Evolutionary conservation across 192 early-diverging fungal species (phyloP), one percentile per base, ranked within the genome.

Genomic region (Lunasporangiospora selenospora): DNA sequence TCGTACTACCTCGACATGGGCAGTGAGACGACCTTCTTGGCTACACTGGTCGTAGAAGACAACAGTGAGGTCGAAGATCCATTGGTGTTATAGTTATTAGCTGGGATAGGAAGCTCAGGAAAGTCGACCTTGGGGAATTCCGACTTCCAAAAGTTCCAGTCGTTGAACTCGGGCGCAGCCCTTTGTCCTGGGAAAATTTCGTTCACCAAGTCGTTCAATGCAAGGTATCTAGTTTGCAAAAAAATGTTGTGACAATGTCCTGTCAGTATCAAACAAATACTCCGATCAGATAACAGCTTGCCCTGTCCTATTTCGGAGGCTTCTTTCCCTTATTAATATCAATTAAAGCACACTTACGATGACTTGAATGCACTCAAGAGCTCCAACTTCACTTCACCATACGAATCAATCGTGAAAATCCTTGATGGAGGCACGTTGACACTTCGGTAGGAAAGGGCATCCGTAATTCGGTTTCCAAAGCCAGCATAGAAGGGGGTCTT

Each of bases 381-480:
- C 63, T 99, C 95, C 16, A 98, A 76, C 66, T 94, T 95, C 33
- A 99, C 82, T 58, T 95, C 90, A 36, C 97, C 96, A 12, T 87
- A 80, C 1, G 92, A 81, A 63, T 98, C 96, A 53, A 99, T 98
- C 4, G 97, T 98, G 75, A 97, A 99, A 31, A 99, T 99, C 26
- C 94, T 85, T 24, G 93, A 93, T 6, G 91, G 75, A 1, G 97
- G 97, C 10, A 99, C 88, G 75, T 95, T 89, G 42, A 99, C 97
- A 61, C 86, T 90, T 41, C 94, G 89, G 65, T 99, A 99, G 1
- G 94, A 94, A 33, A 98, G 84, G 26, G 96, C 95, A 75, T 98
- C 95, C 19, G 95, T 97, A 49, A 96, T 95, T n/a, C 96, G 83
- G 75, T 99, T 97, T 31, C 95, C 95, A 63, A 97, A 99, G 0